Evolutionary conservation across 2,329 filamentous ascomycete species (phyloP), one percentile per base, ranked within the genome.

Genomic region (Verticillium longisporum): DNA sequence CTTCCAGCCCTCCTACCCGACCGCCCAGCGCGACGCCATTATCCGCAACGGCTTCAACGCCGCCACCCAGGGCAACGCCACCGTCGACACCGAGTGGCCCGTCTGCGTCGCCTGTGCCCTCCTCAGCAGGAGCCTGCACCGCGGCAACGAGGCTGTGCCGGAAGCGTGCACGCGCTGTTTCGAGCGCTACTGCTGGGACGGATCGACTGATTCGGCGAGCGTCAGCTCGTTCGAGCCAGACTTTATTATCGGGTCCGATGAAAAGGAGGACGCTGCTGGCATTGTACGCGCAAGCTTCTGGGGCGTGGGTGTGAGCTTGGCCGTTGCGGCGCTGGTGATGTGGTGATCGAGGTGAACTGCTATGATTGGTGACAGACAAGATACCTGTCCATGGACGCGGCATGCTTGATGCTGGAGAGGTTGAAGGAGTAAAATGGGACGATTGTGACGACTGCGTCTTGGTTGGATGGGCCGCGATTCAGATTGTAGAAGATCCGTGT

Each of bases 21-120:
- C 85, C 67, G 74, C 71, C 1, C 75, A 91, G 75, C 90, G 94
- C 64, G 85, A 97, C 71, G 82, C 83, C 64, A 90, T 97, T 70
- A 92, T 99, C 69, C 74, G 84, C 66, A 98, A 99, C 75, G 94
- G 92, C 21, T 95, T 90, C 77, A 85, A 95, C 67, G 85, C 88
- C 18, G 93, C 85, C 2, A 97, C 93, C 0, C 88, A 89, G 79
- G 91, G 85, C 58, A 97, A 98, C 75, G 85, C 82, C 57, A 93
- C 91, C 0, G 71, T 88, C 3, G 89, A 96, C 71, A 68, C 75
- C 3, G 75, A 88, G 64, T 99, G 95, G 94, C 81, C 89, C 0
- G 81, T 86, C 1, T 99, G 94, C 68, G 89, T 97, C 4, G 92
- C 88, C 26, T 99, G 95, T 74, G 95, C 94, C 5, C 87, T 96